Evolutionary conservation across 768 basidiomycete genomes (phyloP), one percentile per base, ranked within the genome.

Genomic region (Rhizopogon roseolus): DNA sequence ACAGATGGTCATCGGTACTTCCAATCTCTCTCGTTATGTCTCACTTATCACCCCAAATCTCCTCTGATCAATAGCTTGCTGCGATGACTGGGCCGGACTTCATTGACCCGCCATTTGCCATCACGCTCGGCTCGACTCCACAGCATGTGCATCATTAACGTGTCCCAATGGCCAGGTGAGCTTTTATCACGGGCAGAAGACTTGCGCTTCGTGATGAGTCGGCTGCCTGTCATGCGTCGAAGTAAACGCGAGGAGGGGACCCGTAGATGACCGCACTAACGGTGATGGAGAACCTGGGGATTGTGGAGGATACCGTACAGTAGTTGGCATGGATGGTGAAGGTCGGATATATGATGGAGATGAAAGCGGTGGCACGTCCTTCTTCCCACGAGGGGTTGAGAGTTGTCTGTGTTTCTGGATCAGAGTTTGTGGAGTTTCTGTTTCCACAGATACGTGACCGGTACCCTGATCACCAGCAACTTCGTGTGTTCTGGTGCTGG

Each of bases 231-330:
- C 13, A 34, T 13, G 13, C 32, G 19, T 34, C 45, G 14, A 46
- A 63, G 36, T 58, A 63, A 11, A 54, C 54, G 66, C 63, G 7
- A 28, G 5, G 4, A 13, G 13, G 3, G 25, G 42, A 36, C 52
- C 42, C 34, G 37, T 42, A 6, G 52, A 37, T 1, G 25, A 34
- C 7, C n/a, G 48, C 0, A 10, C 8, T 1, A 6, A 14, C 10
- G 25, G n/a, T 41, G 29, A 7, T 16, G 27, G 3, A 42, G 13
- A 14, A 19, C 34, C 29, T 27, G 48, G 17, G 39, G 16, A 8
- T 46, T 37, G 6, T 8, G 7, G 46, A 69, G 43, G 8, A 67
- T 53, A 42, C 61, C 57, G 27, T 67, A 58, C 58, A 61, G 59
- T 56, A 58, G 55, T 13, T 54, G 63, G 32, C 58, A 61, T 46